phyloP scores from a whole-genome alignment of 345 rosid species.

The Linum tenue region DNA sequence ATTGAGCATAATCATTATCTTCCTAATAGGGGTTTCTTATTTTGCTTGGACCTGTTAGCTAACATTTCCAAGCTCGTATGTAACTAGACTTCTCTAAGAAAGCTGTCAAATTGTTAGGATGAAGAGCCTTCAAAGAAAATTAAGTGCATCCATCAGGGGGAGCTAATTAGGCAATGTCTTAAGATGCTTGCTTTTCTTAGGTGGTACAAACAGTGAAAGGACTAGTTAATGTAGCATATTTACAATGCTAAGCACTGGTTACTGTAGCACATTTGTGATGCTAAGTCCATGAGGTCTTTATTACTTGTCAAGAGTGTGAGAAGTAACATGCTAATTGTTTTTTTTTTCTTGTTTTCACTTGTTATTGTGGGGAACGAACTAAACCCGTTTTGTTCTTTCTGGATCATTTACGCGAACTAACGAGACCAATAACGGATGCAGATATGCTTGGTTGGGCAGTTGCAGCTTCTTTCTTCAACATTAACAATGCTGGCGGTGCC shows the following conservation, averaged over 20 bases:
- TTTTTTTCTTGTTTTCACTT: conserved; percentile 13
- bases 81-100: no score
- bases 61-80: no score
- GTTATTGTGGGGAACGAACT: conserved; percentile 5
- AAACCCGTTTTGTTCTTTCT: conserved; percentile 11
- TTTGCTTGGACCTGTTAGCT: no score
- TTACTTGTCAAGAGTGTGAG: conserved; percentile 6
- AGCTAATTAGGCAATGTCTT: neutral
- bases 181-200: neutral
- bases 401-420: conserved; percentile 16
- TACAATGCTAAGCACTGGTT: neutral
- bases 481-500: conserved; percentile 92
- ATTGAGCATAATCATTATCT: no score
- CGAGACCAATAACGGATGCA: conserved; percentile 30
- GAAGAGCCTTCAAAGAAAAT: neutral
- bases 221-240: neutral
- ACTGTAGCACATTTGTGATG: neutral
- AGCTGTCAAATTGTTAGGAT: neutral
- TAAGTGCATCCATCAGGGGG: neutral
- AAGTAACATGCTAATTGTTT: conserved; percentile 5
- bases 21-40: no score
- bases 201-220: conserved; percentile 4
- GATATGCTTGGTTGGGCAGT: conserved; percentile 76
- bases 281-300: neutral
- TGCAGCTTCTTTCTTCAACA: conserved; percentile 91